These are phyloP conservation scores for Phytophthora aleatoria DNA, from an alignment of 352 stramenopile species.

Conservation along the genomic window DNA sequence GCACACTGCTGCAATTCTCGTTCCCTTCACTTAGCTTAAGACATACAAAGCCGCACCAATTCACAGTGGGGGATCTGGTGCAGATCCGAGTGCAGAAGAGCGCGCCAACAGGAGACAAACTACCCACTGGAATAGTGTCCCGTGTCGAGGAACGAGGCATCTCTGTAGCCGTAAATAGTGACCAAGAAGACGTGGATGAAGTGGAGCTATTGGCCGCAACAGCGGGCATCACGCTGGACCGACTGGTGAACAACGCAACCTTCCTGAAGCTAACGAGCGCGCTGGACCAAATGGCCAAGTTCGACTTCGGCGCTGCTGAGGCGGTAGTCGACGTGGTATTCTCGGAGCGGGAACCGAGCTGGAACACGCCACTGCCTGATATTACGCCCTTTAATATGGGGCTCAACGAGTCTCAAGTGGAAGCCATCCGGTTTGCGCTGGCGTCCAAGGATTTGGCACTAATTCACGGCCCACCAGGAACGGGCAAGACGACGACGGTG, in stretches of 20 bases:
- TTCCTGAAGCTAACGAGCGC: conserved; percentile 71
- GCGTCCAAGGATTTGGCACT: conserved; percentile 88
- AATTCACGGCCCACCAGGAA: conserved; percentile 94
- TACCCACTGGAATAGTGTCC: conserved; percentile 68
- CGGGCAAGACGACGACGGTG: conserved; percentile 97
- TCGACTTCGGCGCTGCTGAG: conserved; percentile 59
- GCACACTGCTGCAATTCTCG: conserved; percentile 59
- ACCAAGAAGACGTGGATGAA: conserved; percentile 68
- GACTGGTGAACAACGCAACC: conserved; percentile 87
- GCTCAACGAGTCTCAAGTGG: conserved; percentile 81
- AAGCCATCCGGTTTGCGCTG: conserved; percentile 80
- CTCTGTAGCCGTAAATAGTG: conserved; percentile 50
- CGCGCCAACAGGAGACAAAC: conserved; percentile 12
- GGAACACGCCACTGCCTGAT: conserved; percentile 51
- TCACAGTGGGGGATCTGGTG: conserved; percentile 86
- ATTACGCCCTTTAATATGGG: conserved; percentile 54
- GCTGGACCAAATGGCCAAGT: conserved; percentile 73
- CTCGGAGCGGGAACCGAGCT: conserved; percentile 45
- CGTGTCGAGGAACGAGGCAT: conserved; percentile 65
- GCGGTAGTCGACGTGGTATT: conserved; percentile 79
- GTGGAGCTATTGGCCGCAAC: conserved; percentile 37
- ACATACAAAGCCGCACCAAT: conserved; percentile 72
- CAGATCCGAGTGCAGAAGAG: conserved; percentile 59
- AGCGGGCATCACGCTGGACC: conserved; percentile 65
- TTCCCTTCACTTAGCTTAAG: conserved; percentile 48